These are phyloP conservation scores for Eucalyptus globulus DNA, from an alignment of 345 rosid genomes.

Conservation along the genomic window DNA sequence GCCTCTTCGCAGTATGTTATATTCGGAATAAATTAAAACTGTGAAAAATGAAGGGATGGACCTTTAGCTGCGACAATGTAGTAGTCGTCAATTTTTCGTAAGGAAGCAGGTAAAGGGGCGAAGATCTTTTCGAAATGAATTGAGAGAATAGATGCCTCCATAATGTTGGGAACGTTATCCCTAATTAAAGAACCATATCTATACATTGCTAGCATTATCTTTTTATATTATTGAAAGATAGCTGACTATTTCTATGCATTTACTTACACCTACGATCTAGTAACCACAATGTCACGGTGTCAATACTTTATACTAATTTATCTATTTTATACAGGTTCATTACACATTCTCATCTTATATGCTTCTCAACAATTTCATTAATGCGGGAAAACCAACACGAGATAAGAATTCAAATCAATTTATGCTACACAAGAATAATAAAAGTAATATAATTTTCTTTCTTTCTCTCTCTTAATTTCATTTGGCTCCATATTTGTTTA, in stretches of 20 bases:
- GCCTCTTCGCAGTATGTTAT: background rate
- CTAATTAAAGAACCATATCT: background rate
- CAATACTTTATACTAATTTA: no score
- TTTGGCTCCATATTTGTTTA: background rate
- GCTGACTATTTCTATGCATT: background rate
- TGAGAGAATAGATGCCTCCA: background rate
- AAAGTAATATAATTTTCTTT: no score
- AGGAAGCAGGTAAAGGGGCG: no score
- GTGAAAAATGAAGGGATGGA: background rate
- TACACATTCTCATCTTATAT: background rate
- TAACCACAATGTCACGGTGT: no score
- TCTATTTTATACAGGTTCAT: accelerated
- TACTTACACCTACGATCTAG: accelerated
- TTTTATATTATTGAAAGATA: no score
- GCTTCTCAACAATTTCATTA: background rate
- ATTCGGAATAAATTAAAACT: background rate
- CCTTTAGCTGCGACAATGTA: background rate
- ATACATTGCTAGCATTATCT: background rate
- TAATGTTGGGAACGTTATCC: background rate
- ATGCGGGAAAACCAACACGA: accelerated
- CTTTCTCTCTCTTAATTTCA: background rate
- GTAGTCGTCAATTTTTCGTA: no score
- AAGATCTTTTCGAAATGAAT: no score
- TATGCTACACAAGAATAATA: background rate
- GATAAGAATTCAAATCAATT: background rate